Evolutionary conservation across 192 early-diverging fungal genomes (phyloP).

Genomic region (Geosiphon pyriformis): DNA sequence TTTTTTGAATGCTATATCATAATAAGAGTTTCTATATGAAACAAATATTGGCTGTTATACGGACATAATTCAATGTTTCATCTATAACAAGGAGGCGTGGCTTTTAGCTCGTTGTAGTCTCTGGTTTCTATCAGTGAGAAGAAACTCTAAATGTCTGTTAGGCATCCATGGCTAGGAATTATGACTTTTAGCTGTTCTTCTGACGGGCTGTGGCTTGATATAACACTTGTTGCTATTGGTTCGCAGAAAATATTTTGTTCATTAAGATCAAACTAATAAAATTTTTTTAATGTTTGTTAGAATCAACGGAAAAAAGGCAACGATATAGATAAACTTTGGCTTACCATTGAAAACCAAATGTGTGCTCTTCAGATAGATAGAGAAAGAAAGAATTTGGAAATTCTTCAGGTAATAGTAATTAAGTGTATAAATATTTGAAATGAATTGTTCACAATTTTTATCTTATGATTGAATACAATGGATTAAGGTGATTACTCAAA

Average conservation of each 20-base stretch:
- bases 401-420: background rate
- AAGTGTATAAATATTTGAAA: background rate
- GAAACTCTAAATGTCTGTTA: background rate
- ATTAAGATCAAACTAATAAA: slow-evolving; percentile 2
- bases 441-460: slow-evolving; percentile 7
- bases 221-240: background rate
- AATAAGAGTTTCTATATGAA: slow-evolving; percentile 3
- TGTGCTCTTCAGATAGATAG: background rate
- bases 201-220: slow-evolving; percentile 13
- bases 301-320: background rate
- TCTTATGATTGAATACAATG: background rate
- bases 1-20: slow-evolving; percentile 10
- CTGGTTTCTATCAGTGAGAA: too few species aligned
- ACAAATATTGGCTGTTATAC: too few species aligned
- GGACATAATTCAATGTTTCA: too few species aligned
- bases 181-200: slow-evolving; percentile 9
- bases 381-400: background rate
- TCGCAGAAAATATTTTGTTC: slow-evolving; percentile 1
- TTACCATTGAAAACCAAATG: background rate
- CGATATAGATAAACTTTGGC: background rate
- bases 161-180: slow-evolving; percentile 12
- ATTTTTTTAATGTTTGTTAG: background rate
- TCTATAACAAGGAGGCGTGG: background rate
- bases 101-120: too few species aligned
- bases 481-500: slow-evolving; percentile 1